Percentiles rank a stretch among this genome's conserved stretches.
Conservation (phyloP, 2,329 filamentous ascomycete species). For the Cercospora sp. region DNA sequence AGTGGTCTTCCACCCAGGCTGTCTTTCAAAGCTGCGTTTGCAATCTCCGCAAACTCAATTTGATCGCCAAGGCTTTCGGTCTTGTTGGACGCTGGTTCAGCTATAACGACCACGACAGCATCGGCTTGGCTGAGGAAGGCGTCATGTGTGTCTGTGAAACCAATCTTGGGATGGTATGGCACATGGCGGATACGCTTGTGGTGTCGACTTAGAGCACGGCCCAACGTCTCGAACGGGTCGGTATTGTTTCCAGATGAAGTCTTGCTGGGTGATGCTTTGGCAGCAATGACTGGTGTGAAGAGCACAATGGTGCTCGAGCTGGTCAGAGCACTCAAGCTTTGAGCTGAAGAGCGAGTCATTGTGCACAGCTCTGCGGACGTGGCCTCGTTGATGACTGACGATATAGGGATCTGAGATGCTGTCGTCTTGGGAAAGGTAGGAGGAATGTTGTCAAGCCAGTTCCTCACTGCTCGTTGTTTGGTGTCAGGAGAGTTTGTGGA, state of each 20-base stretch:
- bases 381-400: constrained; percentile 7
- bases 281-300: constrained; percentile 45
- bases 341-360: constrained; percentile 23
- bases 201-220: constrained; percentile 60
- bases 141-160: constrained; percentile 64
- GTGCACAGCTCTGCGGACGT: constrained; percentile 15
- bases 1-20: constrained; percentile 5
- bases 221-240: constrained; percentile 74
- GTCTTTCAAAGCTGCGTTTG: constrained; percentile 19
- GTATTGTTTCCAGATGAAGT: constrained; percentile 40
- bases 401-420: constrained; percentile 1
- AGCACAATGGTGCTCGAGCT: constrained; percentile 46
- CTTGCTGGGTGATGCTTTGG: constrained; percentile 44
- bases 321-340: constrained; percentile 34
- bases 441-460: constrained; percentile 18
- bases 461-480: constrained; percentile 12
- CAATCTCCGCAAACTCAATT: constrained; percentile 27
- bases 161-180: constrained; percentile 64
- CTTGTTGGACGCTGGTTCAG: constrained; percentile 44
- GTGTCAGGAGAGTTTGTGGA: constrained; percentile 2
- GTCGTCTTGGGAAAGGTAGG: constrained; percentile 3
- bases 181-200: constrained; percentile 68
- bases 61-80: constrained; percentile 26
- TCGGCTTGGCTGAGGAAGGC: constrained; percentile 62
- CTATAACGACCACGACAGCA: constrained; percentile 62